Base-by-base conservation (phyloP, 257 asterid genomes). In the Nicotiana undulata region DNA sequence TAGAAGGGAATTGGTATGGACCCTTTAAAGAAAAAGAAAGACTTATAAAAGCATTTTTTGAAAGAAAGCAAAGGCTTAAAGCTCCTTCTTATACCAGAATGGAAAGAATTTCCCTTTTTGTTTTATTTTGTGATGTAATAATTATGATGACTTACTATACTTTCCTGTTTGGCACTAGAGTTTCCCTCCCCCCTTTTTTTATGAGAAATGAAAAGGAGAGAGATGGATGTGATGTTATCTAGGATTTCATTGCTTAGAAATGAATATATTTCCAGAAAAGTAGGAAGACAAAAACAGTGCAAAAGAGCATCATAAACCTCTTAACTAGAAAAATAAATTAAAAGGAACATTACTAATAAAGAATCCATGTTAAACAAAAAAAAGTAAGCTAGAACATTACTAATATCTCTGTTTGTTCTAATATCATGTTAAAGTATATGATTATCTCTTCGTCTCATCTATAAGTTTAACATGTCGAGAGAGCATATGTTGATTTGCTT, bases 11-110 rank as follows among this genome's bases (percentile, higher is more conserved):
- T 66, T 77, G 40, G 84, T 68, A 16, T 77, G 40, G 84, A 78
- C 82, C 86, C 83, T 82, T 59, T 52, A 44, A 79, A 55, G 80
- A 77, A 84, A 52, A 77, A 26, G 34, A 51, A 46, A 44, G 59
- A 37, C 5, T 68, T 18, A 17, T 6, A 5, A 7, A 55, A 55
- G 61, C 24, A 55, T 55, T 55, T 55, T 55, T 55, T 55, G 61
- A 17, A 55, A 55, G 0, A 55, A 55, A 53, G 8, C 20, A 16
- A 53, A 53, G 20, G 20, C 60, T 53, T 3, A 53, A 55, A 55
- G 9, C 22, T 55, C 20, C 72, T 5, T 64, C 59, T 63, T 82
- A 80, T 83, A 85, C 79, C 79, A 59, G 70, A 9, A 16, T 51
- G 9, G 10, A 18, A 56, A 56, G 61, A 56, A 56, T 17, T 56